phyloP scores from a whole-genome alignment of 306 rosid genomes.

The Luffa aegyptiaca region DNA sequence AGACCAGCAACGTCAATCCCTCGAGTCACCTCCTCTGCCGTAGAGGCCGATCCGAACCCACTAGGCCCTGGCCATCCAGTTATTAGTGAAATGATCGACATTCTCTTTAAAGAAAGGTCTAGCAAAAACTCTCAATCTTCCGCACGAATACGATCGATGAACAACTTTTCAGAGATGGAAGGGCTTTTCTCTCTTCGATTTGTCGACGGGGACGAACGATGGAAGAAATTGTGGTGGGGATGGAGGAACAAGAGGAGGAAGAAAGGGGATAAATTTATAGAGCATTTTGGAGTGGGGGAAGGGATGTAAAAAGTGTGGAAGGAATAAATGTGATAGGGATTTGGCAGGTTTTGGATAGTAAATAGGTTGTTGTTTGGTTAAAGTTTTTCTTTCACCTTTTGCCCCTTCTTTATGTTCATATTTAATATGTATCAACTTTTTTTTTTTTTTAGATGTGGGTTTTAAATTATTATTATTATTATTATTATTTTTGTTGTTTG shows the following conservation, averaged over 20 bases:
- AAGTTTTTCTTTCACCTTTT: neutral
- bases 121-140: no score
- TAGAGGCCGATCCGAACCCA: slow-evolving; percentile 87
- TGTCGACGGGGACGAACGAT: neutral
- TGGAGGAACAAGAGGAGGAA: neutral
- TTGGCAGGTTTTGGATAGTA: slow-evolving; percentile 2
- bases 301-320: neutral
- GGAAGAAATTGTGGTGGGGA: neutral
- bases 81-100: slow-evolving; percentile 39
- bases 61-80: slow-evolving; percentile 67
- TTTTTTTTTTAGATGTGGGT: no score
- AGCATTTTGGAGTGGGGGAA: neutral
- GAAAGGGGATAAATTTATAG: neutral
- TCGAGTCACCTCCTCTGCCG: slow-evolving; percentile 65
- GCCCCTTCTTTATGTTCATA: neutral
- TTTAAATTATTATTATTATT: no score
- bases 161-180: no score
- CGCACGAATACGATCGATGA: no score
- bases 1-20: slow-evolving; percentile 63
- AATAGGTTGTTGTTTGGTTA: neutral
- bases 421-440: neutral
- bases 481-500: no score
- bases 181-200: neutral
- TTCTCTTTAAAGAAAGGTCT: neutral
- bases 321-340: neutral